Percentiles rank a stretch among this genome's conserved stretches.
Evolutionary conservation across 768 basidiomycete genomes (phyloP).

Genomic region (Amanita polypyramis): DNA sequence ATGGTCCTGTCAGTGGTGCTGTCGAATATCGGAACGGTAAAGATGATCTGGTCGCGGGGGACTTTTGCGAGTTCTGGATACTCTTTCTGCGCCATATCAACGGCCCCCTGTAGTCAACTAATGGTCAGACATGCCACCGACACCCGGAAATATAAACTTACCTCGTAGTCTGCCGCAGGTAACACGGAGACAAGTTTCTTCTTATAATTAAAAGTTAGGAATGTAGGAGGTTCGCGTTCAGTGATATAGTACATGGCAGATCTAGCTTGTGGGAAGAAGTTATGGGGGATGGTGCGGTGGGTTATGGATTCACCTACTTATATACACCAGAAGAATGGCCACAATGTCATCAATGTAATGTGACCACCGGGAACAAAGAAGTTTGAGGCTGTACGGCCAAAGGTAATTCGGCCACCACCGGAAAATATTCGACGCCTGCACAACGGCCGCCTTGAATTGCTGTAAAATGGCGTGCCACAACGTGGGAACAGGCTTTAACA

Average conservation of each 20-base stretch:
- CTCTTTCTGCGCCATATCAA: slow-evolving; percentile 38
- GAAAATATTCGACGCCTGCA: neutral
- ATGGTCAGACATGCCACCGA: neutral
- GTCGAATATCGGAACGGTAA: slow-evolving; percentile 27
- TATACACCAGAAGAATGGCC: neutral
- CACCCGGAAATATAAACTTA: slow-evolving; percentile 11
- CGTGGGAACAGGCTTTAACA: neutral
- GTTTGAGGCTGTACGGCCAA: too few species aligned
- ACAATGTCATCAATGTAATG: too few species aligned
- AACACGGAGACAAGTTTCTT: slow-evolving; percentile 41
- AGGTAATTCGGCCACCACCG: neutral
- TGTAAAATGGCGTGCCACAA: neutral
- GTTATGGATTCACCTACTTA: neutral
- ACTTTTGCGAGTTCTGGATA: slow-evolving; percentile 31
- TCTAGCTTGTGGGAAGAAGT: neutral
- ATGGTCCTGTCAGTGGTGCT: slow-evolving; percentile 15
- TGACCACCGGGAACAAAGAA: too few species aligned
- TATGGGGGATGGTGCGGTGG: neutral
- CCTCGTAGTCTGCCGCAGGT: slow-evolving; percentile 31
- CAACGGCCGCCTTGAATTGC: neutral
- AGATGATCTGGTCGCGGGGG: slow-evolving; percentile 30
- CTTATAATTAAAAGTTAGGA: slow-evolving; percentile 39
- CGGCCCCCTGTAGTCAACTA: slow-evolving; percentile 29
- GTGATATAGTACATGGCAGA: slow-evolving; percentile 5
- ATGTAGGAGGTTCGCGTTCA: slow-evolving; percentile 23